Base-by-base conservation (phyloP, 345 rosid genomes). In the Syzygium jambos region DNA sequence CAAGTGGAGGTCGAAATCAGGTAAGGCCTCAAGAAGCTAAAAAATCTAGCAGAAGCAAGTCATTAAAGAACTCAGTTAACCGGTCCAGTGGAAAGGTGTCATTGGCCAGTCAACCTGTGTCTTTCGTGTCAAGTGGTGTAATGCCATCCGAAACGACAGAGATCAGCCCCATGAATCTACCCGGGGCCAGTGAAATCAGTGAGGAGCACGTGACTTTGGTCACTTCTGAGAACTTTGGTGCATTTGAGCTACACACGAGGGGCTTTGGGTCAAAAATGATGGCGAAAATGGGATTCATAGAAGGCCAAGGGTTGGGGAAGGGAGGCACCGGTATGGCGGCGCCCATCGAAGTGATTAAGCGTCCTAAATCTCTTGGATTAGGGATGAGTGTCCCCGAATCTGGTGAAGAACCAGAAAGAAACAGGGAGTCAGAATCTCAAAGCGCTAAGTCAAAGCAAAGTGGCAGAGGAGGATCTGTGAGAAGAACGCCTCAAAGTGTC, bases 281-380 rank as follows among this genome's bases (percentile, higher is more conserved):
- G 98, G 98, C 95, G 1, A 97, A 92, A 88, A 97, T 97, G 99
- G 98, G 99, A 87, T 97, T 89, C 63, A 87, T 94, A 77, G 96
- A 94, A 89, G 99, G 99, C n/a, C 93, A 92, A 12, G 99, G 99
- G 46, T 86, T 96, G 63, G 98, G 99, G 77, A 97, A 93, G 88
- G 99, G 93, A 85, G 95, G 98, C 89, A 94, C 93, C 84, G 99
- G 99, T 84, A 93, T 96, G 86, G 91, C 95, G 19, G 90, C 90
- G 78, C 98, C 98, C 83, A 95, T 97, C 55, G 96, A 94, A 90
- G 97, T 91, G 88, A 78, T 94, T 89, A 94, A 94, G 87, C 94
- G 98, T 52, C 99, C 98, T 5, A 95, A 91, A 89, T 93, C 95
- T 6, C 93, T 94, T 38, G 99, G 99, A 41, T 78, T 96, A 85